Base-by-base conservation (phyloP, 106 monocot genomes). In the Agapanthus africanus region DNA sequence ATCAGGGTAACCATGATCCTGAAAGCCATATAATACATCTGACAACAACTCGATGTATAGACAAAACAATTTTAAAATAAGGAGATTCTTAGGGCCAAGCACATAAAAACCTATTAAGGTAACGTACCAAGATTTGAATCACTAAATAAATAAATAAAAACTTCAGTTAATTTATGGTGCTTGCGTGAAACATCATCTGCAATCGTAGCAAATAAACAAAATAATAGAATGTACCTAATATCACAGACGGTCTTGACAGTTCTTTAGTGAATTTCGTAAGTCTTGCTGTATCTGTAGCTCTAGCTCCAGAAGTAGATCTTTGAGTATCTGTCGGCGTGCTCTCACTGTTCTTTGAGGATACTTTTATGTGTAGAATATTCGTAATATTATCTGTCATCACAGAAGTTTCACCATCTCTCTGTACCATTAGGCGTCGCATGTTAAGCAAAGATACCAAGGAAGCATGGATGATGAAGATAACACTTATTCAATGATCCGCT, bases 201-300 rank as follows among this genome's bases (percentile, higher is more conserved):
- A 66, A 30, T 36, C 27, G 51, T 40, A 41, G 7, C 27, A 64
- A 39, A 36, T 15, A 35, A 18, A 70, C 27, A 23, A 7, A 44
- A 35, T 37, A 34, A 75, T 18, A 69, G 31, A 70, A 35, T 38
- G 47, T 78, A 95, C 95, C 95, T 82, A 95, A 76, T 36, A 91
- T 84, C 19, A 95, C 86, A 80, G 88, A 62, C 66, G 83, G 73
- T 64, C 70, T 83, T 70, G 91, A 91, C 22, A 95, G 71, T 46
- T 95, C 95, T 49, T 78, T 91, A 28, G 74, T 86, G 67, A 86
- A 95, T 73, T 91, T 95, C 64, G 80, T 38, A 67, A 95, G 65
- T 79, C 95, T 83, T 62, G 95, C 86, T 59, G 95, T 82, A 82
- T 95, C 91, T 74, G 95, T 95, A 69, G 91, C 81, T 80, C 95